phyloP scores from a whole-genome alignment of 345 rosid genomes.

The Psidium friedrichsthalianum region DNA sequence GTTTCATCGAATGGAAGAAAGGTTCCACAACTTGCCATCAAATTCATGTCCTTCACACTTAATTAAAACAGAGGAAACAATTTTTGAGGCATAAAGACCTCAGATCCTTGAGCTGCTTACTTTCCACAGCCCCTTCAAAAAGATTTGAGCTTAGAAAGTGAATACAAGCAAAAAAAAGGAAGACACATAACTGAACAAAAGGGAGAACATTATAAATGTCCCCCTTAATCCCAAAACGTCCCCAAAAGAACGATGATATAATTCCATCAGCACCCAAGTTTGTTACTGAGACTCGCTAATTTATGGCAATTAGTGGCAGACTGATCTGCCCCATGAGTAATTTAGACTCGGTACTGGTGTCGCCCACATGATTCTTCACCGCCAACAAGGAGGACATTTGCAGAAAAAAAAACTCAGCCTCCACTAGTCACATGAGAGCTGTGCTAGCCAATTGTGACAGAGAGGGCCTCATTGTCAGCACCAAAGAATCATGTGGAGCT shows the following conservation, averaged over 20 bases:
- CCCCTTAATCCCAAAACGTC: background rate
- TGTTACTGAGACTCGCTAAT: background rate
- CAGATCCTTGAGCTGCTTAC: constrained; percentile 63
- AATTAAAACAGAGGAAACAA: constrained; percentile 55
- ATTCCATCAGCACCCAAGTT: background rate
- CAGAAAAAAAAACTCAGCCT: background rate
- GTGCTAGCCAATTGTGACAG: background rate
- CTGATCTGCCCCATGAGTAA: background rate
- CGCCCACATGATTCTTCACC: background rate
- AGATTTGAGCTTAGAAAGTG: background rate
- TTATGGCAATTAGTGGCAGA: background rate
- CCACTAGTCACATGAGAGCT: background rate
- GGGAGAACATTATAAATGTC: background rate
- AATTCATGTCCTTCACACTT: constrained; percentile 73
- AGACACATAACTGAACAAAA: background rate
- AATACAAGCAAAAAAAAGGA: background rate
- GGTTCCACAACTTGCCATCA: constrained; percentile 73
- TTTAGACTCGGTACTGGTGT: background rate
- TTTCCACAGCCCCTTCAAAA: constrained; percentile 35
- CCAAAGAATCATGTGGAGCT: background rate
- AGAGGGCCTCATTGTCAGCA: background rate
- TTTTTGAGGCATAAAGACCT: constrained; percentile 76
- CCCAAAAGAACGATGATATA: background rate
- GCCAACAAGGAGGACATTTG: background rate
- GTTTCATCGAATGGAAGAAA: constrained; percentile 68